phyloP scores from a whole-genome alignment of 192 early-diverging fungal species.

The Coemansia nantahalensis region DNA sequence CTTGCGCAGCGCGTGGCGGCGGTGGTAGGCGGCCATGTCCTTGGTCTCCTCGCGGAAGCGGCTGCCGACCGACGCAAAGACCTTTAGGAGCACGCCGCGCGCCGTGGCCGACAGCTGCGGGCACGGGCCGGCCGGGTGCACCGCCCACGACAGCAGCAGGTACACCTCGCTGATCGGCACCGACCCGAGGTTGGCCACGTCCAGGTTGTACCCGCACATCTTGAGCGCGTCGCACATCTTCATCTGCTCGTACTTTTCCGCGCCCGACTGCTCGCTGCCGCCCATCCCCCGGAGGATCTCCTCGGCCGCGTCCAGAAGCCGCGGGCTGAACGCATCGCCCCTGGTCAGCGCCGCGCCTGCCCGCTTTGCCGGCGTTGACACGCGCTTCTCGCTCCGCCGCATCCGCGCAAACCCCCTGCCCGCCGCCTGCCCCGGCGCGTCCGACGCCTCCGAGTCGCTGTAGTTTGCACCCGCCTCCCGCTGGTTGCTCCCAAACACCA shows the following conservation, averaged over 20 bases:
- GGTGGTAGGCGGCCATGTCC: slow-evolving; percentile 47
- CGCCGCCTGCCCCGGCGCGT: slow-evolving; percentile 4
- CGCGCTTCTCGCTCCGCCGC: no score
- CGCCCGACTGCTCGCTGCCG: slow-evolving; percentile 12
- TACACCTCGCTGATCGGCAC: slow-evolving; percentile 29
- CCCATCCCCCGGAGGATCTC: slow-evolving; percentile 15
- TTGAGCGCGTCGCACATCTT: slow-evolving; percentile 49
- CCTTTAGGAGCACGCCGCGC: slow-evolving; percentile 15
- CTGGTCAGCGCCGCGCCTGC: slow-evolving; percentile 17
- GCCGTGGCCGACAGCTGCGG: slow-evolving; percentile 31
- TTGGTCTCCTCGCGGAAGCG: slow-evolving; percentile 38
- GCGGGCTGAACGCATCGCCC: slow-evolving; percentile 30
- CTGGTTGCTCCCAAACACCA: neutral
- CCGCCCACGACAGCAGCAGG: slow-evolving; percentile 33
- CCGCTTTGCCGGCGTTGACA: no score
- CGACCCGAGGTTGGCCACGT: slow-evolving; percentile 7
- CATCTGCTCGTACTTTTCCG: slow-evolving; percentile 30
- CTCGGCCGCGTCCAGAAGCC: slow-evolving; percentile 13
- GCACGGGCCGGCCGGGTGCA: slow-evolving; percentile 21
- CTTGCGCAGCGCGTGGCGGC: slow-evolving; percentile 39
- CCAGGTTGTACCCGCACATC: slow-evolving; percentile 46
- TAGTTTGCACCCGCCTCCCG: neutral
- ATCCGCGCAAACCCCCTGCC: neutral
- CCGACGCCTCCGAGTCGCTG: neutral
- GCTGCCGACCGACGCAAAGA: slow-evolving; percentile 34